Conservation (phyloP, 1,284 basidiomycete genomes). For the Trichosporon asahii region DNA sequence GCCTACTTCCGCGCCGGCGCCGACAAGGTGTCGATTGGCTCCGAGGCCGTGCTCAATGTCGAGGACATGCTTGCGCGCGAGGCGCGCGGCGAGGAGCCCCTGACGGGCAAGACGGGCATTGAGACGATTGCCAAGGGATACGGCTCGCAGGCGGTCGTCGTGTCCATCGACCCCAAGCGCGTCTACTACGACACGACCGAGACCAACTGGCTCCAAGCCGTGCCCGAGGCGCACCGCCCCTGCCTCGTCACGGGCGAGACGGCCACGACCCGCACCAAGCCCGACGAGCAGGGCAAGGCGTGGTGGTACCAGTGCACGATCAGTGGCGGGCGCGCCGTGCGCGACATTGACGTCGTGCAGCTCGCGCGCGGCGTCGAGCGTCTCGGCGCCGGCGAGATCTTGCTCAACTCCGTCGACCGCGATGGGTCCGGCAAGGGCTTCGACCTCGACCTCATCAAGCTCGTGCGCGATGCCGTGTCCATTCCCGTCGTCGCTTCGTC, state of each 20-base stretch:
- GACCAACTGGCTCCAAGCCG: constrained; percentile 64
- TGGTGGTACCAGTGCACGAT: constrained; percentile 99
- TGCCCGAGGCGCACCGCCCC: constrained; percentile 54
- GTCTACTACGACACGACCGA: constrained; percentile 69
- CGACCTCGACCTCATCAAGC: constrained; percentile 75
- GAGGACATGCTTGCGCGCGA: constrained; percentile 67
- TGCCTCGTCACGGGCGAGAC: constrained; percentile 51
- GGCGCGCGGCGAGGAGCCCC: constrained; percentile 55
- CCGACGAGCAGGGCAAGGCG: constrained; percentile 65
- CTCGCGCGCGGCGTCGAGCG: constrained; percentile 82
- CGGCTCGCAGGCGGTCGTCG: constrained; percentile 96
- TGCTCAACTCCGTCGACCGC: constrained; percentile 95
- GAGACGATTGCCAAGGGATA: constrained; percentile 89
- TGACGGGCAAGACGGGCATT: constrained; percentile 67
- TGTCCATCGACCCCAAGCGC: constrained; percentile 90
- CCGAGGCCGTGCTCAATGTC: constrained; percentile 90
- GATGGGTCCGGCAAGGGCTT: constrained; percentile 93
- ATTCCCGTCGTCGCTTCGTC: constrained; percentile 95
- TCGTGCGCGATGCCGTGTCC: constrained; percentile 70
- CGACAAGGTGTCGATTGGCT: constrained; percentile 90
- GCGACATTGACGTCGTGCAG: constrained; percentile 89
- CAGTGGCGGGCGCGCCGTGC: constrained; percentile 80
- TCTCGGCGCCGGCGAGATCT: constrained; percentile 90
- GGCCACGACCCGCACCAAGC: constrained; percentile 54
- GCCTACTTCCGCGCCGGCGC: constrained; percentile 96